Conservation (phyloP, 768 basidiomycete species). For the Candolleomyces aberdarensis region DNA sequence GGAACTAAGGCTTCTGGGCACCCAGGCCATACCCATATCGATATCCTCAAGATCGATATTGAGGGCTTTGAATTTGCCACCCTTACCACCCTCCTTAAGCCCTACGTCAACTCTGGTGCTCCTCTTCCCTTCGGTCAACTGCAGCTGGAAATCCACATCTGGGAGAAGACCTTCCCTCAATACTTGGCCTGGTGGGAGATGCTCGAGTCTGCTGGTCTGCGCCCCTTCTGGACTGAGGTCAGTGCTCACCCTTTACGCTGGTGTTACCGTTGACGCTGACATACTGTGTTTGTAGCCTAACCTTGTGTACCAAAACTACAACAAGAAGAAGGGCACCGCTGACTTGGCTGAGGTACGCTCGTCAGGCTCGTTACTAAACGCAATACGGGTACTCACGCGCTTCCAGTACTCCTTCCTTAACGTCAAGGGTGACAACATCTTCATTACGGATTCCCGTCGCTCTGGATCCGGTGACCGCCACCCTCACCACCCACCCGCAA, state of each 20-base stretch:
- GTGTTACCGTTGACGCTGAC: background rate
- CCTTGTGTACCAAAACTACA: constrained; percentile 57
- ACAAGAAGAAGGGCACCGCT: constrained; percentile 34
- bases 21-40: constrained; percentile 61
- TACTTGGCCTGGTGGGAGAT: constrained; percentile 70
- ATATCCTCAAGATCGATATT: constrained; percentile 71
- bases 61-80: constrained; percentile 69
- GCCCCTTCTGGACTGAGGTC: constrained; percentile 70
- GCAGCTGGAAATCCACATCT: constrained; percentile 64
- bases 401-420: constrained; percentile 54
- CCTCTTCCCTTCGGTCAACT: constrained; percentile 71
- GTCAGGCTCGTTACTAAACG: no score
- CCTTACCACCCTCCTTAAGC: constrained; percentile 43
- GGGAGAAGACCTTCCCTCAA: constrained; percentile 45
- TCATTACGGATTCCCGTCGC: constrained; percentile 17
- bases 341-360: constrained; percentile 36
- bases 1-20: background rate
- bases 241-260: constrained; percentile 2
- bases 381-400: no score
- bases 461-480: no score
- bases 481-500: no score
- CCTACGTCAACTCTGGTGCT: constrained; percentile 42
- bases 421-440: constrained; percentile 45
- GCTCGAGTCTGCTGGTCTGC: constrained; percentile 63
- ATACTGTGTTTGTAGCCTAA: constrained; percentile 37